Base-by-base conservation (phyloP, 345 rosid species). In the Boechera retrofracta region DNA sequence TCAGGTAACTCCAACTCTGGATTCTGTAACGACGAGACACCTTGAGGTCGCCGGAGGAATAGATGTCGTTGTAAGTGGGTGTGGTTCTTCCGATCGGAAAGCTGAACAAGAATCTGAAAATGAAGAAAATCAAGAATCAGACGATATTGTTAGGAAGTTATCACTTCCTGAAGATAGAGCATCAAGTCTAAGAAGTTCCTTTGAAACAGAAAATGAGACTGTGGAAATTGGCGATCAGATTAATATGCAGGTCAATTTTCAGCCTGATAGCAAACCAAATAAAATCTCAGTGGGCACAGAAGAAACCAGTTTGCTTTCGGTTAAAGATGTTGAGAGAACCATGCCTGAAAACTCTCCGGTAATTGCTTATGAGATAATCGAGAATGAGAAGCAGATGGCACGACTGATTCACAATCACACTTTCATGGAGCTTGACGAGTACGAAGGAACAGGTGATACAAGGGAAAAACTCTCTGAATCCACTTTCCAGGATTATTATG, bases 131-230 rank as follows among this genome's bases (percentile, higher is more conserved):
- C 75, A 32, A 15, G 69, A 55, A 10, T 35, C 55, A 53, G 61
- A 49, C 15, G 49, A 36, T 48, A 59, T 2, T 56, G 77, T 44
- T 7, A 61, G 67, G 42, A 66, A 72, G 5, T 24, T 55, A 60
- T 57, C 79, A 33, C 73, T 76, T 74, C 76, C 77, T 54, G 72
- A 82, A 15, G 81, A 80, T 64, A 79, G 49, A 28, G 69, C 81
- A 33, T 73, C 83, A 56, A 75, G 31, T 45, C 77, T 77, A 55
- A 72, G 64, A 66, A 64, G 68, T 69, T 78, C 76, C 67, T 64
- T 33, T 61, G 78, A 55, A 29, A 54, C 54, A 12, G 71, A 66
- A 41, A 36, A 79, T 10, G 75, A 71, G 55, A 59, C 5, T 58
- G 45, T 35, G 38, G 54, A 67, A 41, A 39, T 4, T 74, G 79